A percentile compares a stretch with the other conserved stretches of the same genome.
phyloP scores from a whole-genome alignment of 257 asterid genomes.

The Fraxinus anomala region DNA sequence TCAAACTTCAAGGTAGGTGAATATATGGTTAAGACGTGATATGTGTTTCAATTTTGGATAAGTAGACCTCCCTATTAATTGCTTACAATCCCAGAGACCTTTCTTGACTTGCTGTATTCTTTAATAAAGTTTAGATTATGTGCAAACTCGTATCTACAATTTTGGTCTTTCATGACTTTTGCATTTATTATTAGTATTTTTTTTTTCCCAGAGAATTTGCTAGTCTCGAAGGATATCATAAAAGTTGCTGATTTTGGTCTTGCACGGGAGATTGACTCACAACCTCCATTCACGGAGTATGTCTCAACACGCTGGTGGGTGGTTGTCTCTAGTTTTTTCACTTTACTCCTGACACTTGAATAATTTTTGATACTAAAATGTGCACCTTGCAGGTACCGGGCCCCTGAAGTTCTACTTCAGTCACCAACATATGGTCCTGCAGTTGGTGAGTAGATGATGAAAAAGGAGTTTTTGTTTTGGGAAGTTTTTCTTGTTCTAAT shows the following conservation, averaged over 20 bases:
- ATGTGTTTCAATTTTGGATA: neutral
- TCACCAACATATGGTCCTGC: slow-evolving; percentile 61
- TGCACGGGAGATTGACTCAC: slow-evolving; percentile 65
- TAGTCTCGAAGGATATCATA: slow-evolving; percentile 54
- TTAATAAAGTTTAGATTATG: neutral
- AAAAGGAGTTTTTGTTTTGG: neutral
- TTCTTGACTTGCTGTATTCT: neutral
- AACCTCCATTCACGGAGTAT: slow-evolving; percentile 69
- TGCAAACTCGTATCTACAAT: neutral
- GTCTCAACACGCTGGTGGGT: slow-evolving; percentile 77
- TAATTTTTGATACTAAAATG: slow-evolving; percentile 14
- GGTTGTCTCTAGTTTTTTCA: neutral
- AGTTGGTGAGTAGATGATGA: slow-evolving; percentile 51
- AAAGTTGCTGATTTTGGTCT: slow-evolving; percentile 74
- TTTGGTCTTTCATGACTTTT: neutral
- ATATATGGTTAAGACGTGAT: neutral
- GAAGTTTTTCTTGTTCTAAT: slow-evolving; percentile 16
- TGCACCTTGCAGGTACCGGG: slow-evolving; percentile 58
- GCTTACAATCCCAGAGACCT: neutral
- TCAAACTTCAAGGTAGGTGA: neutral
- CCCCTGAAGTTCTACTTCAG: slow-evolving; percentile 73
- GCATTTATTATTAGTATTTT: neutral
- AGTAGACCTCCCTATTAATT: neutral
- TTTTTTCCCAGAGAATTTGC: slow-evolving; percentile 43
- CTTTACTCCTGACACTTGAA: neutral